Evolutionary conservation across 1,284 basidiomycete species (phyloP).

Genomic region (Naganishia liquefaciens): DNA sequence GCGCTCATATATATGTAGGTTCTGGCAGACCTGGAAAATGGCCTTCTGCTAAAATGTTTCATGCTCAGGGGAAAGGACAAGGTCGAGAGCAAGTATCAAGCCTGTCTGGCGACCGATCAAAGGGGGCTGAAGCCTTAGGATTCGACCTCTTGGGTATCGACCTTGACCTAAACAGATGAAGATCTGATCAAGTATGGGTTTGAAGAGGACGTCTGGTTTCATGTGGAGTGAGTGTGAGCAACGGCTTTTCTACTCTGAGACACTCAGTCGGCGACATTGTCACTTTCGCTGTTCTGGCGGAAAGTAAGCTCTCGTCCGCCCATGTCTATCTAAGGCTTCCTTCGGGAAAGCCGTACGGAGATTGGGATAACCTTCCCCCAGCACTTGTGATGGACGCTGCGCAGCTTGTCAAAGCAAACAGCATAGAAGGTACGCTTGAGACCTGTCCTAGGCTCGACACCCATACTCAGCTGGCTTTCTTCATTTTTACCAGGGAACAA

Average conservation of each 20-base stretch:
- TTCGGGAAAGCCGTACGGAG: constrained; percentile 61
- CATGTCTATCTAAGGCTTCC: constrained; percentile 92
- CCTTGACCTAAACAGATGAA: constrained; percentile 68
- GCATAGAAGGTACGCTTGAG: constrained; percentile 75
- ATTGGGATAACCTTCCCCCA: constrained; percentile 83
- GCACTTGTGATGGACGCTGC: constrained; percentile 79
- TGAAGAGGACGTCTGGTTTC: constrained; percentile 51
- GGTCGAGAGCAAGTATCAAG: constrained; percentile 73
- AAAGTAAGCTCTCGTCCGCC: constrained; percentile 88
- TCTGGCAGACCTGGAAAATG: too few relatives aligned
- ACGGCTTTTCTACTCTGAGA: neutral
- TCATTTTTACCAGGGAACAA: constrained; percentile 72
- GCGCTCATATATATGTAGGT: constrained; percentile 73
- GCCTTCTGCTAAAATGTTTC: neutral
- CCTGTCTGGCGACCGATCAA: too few relatives aligned
- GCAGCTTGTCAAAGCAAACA: constrained; percentile 96
- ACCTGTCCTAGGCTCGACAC: neutral
- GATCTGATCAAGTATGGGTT: constrained; percentile 88
- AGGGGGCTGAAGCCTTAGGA: neutral
- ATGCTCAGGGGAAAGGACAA: constrained; percentile 79
- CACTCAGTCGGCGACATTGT: constrained; percentile 59
- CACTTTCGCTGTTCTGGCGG: constrained; percentile 62
- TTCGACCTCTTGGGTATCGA: neutral
- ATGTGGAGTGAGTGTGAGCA: constrained; percentile 56
- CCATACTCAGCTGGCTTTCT: neutral